Percentiles rank a stretch among this genome's conserved stretches.
phyloP scores from a whole-genome alignment of 257 asterid genomes.

The Nicotiana tomentosiformis region DNA sequence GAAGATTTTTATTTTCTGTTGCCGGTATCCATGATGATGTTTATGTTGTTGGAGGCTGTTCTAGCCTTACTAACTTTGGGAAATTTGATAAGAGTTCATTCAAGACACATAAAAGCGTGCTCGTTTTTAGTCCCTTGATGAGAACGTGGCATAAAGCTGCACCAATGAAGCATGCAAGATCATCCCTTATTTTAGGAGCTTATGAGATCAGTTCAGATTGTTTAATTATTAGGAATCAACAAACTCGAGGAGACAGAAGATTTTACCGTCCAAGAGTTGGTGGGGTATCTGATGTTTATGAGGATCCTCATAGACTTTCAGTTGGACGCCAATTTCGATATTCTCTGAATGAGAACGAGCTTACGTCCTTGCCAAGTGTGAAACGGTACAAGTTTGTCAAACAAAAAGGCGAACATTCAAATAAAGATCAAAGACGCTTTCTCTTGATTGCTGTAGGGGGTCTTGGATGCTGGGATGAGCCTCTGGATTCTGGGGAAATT shows the following conservation, averaged over 20 bases:
- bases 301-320: constrained; percentile 94
- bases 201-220: constrained; percentile 62
- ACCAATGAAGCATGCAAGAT: constrained; percentile 76
- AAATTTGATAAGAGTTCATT: constrained; percentile 75
- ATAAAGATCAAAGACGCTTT: constrained; percentile 40
- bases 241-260: constrained; percentile 49
- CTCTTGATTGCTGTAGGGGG: constrained; percentile 87
- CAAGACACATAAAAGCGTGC: constrained; percentile 85
- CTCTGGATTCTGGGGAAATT: constrained; percentile 75
- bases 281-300: constrained; percentile 80
- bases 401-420: constrained; percentile 38
- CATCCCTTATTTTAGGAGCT: constrained; percentile 74
- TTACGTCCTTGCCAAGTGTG: constrained; percentile 27
- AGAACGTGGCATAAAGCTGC: constrained; percentile 81
- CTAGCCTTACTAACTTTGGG: constrained; percentile 89
- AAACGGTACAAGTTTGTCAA: constrained; percentile 33
- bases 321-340: constrained; percentile 63
- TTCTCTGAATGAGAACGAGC: constrained; percentile 62
- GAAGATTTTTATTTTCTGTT: constrained; percentile 76
- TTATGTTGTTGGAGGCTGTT: constrained; percentile 81
- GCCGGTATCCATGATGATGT: constrained; percentile 60
- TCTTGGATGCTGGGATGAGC: constrained; percentile 89
- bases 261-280: constrained; percentile 54
- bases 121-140: constrained; percentile 60
- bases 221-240: constrained; percentile 42